Evolutionary conservation across 768 basidiomycete genomes (phyloP).

Genomic region (Fibroporia radiculosa): DNA sequence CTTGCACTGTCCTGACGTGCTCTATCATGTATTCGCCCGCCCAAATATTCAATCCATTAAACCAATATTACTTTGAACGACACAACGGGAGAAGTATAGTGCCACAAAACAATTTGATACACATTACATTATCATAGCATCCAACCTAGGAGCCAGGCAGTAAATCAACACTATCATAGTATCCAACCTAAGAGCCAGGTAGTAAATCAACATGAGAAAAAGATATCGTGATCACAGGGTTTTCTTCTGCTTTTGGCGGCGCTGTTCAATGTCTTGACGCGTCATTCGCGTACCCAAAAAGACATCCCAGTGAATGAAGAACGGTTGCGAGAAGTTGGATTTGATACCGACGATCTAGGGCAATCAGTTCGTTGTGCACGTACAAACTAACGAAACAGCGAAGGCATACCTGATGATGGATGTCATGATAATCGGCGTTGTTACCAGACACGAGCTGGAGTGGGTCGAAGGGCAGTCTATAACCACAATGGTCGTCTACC

Average conservation of each 20-base stretch:
- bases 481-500: constrained; percentile 94
- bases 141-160: too few species aligned
- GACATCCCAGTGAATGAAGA: constrained; percentile 91
- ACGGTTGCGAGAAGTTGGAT: constrained; percentile 92
- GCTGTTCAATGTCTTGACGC: constrained; percentile 51
- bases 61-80: too few species aligned
- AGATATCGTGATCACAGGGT: background rate
- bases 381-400: background rate
- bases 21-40: too few species aligned
- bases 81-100: background rate
- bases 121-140: background rate
- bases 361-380: constrained; percentile 6
- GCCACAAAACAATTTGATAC: background rate
- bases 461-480: constrained; percentile 85
- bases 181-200: too few species aligned
- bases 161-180: too few species aligned
- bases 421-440: constrained; percentile 96
- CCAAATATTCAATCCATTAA: too few species aligned
- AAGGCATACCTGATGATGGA: constrained; percentile 80
- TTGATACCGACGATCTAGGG: constrained; percentile 75
- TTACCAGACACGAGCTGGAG: constrained; percentile 79
- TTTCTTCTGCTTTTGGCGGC: constrained; percentile 21
- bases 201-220: too few species aligned
- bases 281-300: constrained; percentile 83
- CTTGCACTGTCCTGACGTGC: too few species aligned